Evolutionary conservation across 2,329 filamentous ascomycete genomes (phyloP).

Genomic region (Penicillium sp.): DNA sequence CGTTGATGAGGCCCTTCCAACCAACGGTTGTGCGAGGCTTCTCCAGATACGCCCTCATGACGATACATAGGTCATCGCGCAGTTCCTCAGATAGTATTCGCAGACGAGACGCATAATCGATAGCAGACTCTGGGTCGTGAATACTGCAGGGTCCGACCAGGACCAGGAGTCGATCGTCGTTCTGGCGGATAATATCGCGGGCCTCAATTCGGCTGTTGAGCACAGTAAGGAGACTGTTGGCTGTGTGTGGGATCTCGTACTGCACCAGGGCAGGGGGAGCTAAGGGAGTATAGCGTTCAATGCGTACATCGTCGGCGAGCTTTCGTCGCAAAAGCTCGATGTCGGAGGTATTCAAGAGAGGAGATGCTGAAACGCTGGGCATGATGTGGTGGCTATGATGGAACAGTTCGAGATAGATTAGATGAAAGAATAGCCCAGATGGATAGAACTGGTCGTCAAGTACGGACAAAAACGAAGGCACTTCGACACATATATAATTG

Average conservation of each 20-base stretch:
- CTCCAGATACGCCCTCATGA: conserved; percentile 98
- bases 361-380: neutral
- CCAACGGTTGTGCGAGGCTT: conserved; percentile 97
- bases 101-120: conserved; percentile 83
- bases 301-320: conserved; percentile 15
- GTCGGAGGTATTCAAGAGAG: conserved; percentile 14
- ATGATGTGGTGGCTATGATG: neutral
- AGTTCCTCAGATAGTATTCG: conserved; percentile 77
- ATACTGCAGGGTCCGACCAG: conserved; percentile 96
- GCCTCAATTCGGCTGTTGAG: conserved; percentile 52
- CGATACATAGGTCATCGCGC: conserved; percentile 78
- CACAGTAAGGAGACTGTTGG: conserved; percentile 11
- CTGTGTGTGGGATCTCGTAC: conserved; percentile 11
- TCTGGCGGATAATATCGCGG: conserved; percentile 71
- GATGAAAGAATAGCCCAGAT: neutral
- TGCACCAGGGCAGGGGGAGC: conserved; percentile 10
- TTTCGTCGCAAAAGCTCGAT: conserved; percentile 20
- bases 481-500: neutral
- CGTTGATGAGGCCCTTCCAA: conserved; percentile 99
- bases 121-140: conserved; percentile 83
- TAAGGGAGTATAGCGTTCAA: conserved; percentile 14
- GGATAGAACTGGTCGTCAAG: neutral
- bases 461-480: neutral
- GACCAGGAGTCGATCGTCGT: conserved; percentile 84
- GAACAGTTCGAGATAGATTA: neutral